phyloP scores from a whole-genome alignment of 306 rosid genomes.

The Acacia confusa region DNA sequence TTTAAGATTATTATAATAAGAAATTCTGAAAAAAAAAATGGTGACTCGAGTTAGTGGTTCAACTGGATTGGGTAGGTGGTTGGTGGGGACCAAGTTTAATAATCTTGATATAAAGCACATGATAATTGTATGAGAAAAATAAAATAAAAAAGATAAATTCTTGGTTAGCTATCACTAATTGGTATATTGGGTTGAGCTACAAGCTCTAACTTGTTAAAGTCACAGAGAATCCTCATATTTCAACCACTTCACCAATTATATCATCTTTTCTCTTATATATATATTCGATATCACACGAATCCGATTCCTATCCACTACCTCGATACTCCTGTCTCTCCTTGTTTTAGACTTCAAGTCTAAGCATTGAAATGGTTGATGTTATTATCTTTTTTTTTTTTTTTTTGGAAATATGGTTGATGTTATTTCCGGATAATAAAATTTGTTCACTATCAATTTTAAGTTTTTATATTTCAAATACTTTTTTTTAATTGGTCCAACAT shows the following conservation, averaged over 20 bases:
- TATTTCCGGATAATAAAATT: neutral
- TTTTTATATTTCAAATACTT: too few species aligned
- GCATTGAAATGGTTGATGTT: neutral
- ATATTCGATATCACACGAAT: neutral
- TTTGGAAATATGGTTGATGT: too few species aligned
- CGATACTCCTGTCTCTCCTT: neutral
- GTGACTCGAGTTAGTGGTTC: too few species aligned
- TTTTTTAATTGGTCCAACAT: neutral
- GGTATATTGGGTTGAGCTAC: neutral
- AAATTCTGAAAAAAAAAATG: too few species aligned
- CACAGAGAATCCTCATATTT: neutral
- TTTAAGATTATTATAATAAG: too few species aligned
- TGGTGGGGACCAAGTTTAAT: too few species aligned
- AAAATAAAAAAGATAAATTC: too few species aligned
- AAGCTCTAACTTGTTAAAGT: neutral
- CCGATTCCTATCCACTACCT: neutral
- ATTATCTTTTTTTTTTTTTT: too few species aligned
- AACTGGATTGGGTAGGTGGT: too few species aligned
- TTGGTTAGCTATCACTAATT: neutral
- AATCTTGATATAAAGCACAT: too few species aligned
- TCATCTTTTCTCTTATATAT: neutral
- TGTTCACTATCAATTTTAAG: too few species aligned
- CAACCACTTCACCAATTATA: neutral
- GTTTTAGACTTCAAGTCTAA: neutral
- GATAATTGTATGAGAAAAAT: too few species aligned